Percentiles rank a stretch among this genome's conserved stretches.
phyloP scores from a whole-genome alignment of 495 filamentous ascomycete species.

The Friedmanniomyces simplex region DNA sequence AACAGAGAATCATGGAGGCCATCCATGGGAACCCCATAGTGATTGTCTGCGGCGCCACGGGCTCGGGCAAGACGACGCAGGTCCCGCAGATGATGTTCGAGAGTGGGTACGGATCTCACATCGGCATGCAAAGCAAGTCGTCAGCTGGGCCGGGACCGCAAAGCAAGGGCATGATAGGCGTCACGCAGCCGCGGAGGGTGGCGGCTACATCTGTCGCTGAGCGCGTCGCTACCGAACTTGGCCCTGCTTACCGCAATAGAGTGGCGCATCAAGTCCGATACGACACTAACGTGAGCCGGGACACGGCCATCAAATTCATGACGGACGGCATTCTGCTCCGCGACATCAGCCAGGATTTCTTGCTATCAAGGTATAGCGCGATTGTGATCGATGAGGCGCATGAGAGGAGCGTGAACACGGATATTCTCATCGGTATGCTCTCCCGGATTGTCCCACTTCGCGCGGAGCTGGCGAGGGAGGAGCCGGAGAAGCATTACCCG shows the following conservation, averaged over 20 bases:
- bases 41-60: conserved; percentile 91
- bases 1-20: conserved; percentile 97
- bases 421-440: conserved; percentile 92
- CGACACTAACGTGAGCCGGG: conserved; percentile 65
- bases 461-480: conserved; percentile 50
- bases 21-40: conserved; percentile 79
- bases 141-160: conserved; percentile 48
- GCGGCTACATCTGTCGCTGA: conserved; percentile 93
- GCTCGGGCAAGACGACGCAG: conserved; percentile 95
- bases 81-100: conserved; percentile 93
- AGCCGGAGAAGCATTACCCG: conserved; percentile 46
- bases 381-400: conserved; percentile 97
- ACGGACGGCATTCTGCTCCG: conserved; percentile 93
- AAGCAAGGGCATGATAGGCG: conserved; percentile 83
- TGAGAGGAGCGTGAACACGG: conserved; percentile 93
- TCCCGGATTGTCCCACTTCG: conserved; percentile 80
- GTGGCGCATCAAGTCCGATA: conserved; percentile 95
- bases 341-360: conserved; percentile 83
- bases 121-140: background rate
- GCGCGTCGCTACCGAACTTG: conserved; percentile 77
- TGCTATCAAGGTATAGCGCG: conserved; percentile 83
- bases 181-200: conserved; percentile 89
- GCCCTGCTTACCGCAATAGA: conserved; percentile 46
- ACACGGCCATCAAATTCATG: conserved; percentile 97
- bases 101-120: conserved; percentile 62